Base-by-base conservation (phyloP, 305 asterid species). In the Caryopteris hybrid region DNA sequence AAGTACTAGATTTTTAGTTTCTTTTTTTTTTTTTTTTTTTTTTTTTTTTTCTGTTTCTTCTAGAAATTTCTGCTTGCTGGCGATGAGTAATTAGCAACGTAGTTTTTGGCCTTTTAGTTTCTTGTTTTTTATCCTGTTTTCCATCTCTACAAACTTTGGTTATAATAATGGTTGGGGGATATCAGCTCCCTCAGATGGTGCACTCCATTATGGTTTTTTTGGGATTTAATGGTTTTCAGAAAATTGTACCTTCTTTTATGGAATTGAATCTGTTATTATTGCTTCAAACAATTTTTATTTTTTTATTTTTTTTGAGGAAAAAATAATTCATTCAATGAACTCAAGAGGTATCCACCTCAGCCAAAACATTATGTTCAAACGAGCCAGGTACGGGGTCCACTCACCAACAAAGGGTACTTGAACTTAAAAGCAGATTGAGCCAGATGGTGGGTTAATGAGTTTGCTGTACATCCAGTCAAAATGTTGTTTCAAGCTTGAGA, bases 1-100 rank as follows among this genome's bases (percentile, higher is more conserved):
- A 85, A 85, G 80, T 85, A 85, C 79, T 85, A 72, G 60, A 52
- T 16, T 27, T 1, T 0, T 2, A 8, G 1, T 1, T 9, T 5
- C 9, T 9, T 22, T 14, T 11, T 42, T 9, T 53, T 4, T 51
- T 22, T 48, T 54, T 33, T n/a, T 1, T 9, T 5, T 6, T 9
- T 22, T 14, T 11, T 42, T 9, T 53, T 4, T 51, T 22, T 48
- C 48, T 33, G 47, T 13, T 58, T 23, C 9, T 58, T 5, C 8
- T 5, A 27, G 8, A 57, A 12, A 57, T 72, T 55, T 67, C 65
- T 41, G 66, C 27, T 9, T 54, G 3, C 16, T 31, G 50, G 17
- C 23, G n/a, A 25, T 8, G 69, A 18, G 47, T 52, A 46, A 41
- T 34, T 12, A 59, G 64, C 53, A 25, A 54, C 18, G 8, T 33